A percentile compares a stretch with the other conserved stretches of the same genome.
Evolutionary conservation across 441 rosid species (phyloP).

Genomic region (Gossypium schwendimanii): DNA sequence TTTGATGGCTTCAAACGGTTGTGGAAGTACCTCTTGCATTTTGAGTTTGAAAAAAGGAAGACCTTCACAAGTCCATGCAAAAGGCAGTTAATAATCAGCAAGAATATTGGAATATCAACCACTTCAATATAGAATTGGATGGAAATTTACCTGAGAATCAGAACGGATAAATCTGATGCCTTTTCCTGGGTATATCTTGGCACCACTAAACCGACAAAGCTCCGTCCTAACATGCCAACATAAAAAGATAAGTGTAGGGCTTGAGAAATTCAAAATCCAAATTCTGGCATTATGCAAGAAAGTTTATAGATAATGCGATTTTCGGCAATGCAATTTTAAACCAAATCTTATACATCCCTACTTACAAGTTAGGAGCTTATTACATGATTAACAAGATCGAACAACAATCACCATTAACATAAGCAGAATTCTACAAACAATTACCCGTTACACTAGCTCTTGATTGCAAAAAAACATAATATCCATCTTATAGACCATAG

Average conservation of each 20-base stretch:
- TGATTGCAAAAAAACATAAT: no score
- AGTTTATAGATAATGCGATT: no score
- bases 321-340: not conserved
- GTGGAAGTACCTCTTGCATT: slow-evolving; percentile 86
- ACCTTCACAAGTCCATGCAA: slow-evolving; percentile 32
- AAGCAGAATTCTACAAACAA: no score
- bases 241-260: not conserved
- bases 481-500: no score
- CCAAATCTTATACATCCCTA: not conserved
- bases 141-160: slow-evolving; percentile 62
- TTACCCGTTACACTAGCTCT: no score
- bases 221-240: slow-evolving; percentile 7
- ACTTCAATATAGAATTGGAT: not conserved
- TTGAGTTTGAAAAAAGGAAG: slow-evolving; percentile 72
- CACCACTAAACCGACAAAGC: slow-evolving; percentile 2
- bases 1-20: slow-evolving; percentile 84
- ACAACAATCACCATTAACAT: no score
- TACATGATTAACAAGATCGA: no score
- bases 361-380: no score
- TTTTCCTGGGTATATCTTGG: slow-evolving; percentile 52
- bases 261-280: not conserved
- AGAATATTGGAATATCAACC: not conserved
- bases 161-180: slow-evolving; percentile 75
- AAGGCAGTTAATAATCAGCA: not conserved
- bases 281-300: not conserved